These are phyloP conservation scores for Triticum monococcum DNA, from an alignment of 176 grass and related monocot genomes.

Conservation along the genomic window DNA sequence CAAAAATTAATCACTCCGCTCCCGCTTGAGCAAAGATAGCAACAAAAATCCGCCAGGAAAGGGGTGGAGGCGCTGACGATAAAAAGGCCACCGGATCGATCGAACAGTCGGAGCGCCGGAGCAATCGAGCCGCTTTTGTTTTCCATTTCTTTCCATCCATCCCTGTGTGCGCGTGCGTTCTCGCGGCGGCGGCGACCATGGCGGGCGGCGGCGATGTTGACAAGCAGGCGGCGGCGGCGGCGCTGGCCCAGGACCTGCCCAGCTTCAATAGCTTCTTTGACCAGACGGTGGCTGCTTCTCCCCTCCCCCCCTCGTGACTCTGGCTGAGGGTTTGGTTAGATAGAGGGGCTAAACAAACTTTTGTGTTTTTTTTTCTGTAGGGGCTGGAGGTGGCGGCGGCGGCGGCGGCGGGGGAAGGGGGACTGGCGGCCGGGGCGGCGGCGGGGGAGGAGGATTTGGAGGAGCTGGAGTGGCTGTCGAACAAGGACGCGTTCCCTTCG, in stretches of 20 bases:
- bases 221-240: constrained; percentile 25
- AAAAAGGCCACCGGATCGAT: constrained; percentile 41
- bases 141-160: constrained; percentile 41
- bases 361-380: constrained; percentile 34
- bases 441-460: constrained; percentile 54
- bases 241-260: constrained; percentile 35
- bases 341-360: constrained; percentile 8
- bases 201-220: constrained; percentile 11
- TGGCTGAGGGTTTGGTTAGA: background rate
- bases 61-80: constrained; percentile 16
- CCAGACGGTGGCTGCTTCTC: constrained; percentile 36
- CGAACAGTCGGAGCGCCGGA: constrained; percentile 23
- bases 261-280: constrained; percentile 53
- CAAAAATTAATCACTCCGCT: constrained; percentile 29
- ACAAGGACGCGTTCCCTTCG: constrained; percentile 81
- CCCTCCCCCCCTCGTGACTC: background rate
- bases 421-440: background rate
- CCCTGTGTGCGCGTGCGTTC: background rate
- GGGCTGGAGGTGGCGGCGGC: constrained; percentile 38
- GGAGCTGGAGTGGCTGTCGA: constrained; percentile 83
- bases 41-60: constrained; percentile 38
- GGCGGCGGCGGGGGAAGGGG: background rate
- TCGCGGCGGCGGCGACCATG: constrained; percentile 41
- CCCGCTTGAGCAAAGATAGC: constrained; percentile 10
- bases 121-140: constrained; percentile 30